Conservation (phyloP, 495 filamentous ascomycete genomes). For the Parmelia sp. region DNA sequence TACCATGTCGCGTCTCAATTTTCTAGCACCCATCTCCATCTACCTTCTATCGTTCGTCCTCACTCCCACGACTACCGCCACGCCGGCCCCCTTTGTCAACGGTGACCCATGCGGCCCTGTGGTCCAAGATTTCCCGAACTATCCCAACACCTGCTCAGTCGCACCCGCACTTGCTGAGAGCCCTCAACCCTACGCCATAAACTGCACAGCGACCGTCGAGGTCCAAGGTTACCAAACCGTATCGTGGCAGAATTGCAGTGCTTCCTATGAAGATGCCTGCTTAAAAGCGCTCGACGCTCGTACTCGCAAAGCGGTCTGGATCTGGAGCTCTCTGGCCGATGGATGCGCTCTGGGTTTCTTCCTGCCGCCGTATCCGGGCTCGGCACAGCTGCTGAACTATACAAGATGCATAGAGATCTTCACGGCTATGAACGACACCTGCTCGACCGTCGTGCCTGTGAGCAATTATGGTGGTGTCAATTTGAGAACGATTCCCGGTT, state of each 20-base stretch:
- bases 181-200: constrained; percentile 5
- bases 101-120: constrained; percentile 5
- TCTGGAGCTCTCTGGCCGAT: neutral
- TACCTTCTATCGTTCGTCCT: neutral
- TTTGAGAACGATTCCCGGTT: neutral
- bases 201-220: neutral
- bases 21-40: constrained; percentile 4
- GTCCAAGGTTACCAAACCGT: neutral
- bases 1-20: neutral
- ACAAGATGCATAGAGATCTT: constrained; percentile 2
- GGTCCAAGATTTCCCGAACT: neutral
- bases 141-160: constrained; percentile 1
- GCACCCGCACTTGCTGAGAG: neutral
- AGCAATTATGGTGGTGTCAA: constrained; percentile 1
- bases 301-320: neutral
- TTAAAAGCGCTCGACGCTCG: neutral
- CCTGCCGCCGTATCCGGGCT: neutral
- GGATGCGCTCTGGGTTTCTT: constrained; percentile 4
- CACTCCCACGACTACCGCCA: neutral
- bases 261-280: neutral
- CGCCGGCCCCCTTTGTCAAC: constrained; percentile 2
- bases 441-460: neutral
- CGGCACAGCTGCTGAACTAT: neutral
- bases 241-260: neutral
- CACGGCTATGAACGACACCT: constrained; percentile 1